phyloP scores from a whole-genome alignment of 2,329 filamentous ascomycete species.

The Alternaria atra region DNA sequence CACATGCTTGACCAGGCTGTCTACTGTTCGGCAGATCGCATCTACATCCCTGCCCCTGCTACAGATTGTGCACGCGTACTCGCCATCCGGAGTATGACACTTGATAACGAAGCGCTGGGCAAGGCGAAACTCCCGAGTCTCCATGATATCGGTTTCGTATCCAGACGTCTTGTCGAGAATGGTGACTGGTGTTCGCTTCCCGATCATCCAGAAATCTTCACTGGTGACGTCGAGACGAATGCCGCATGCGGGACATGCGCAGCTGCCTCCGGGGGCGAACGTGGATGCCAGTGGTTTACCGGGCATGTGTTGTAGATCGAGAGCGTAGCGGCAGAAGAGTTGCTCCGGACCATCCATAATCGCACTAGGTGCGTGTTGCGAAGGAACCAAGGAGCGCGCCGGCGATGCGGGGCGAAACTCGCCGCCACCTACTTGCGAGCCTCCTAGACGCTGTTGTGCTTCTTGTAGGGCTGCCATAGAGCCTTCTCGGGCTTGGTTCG shows the following conservation, averaged over 20 bases:
- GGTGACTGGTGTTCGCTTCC: constrained; percentile 43
- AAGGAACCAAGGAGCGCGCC: constrained; percentile 30
- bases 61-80: constrained; percentile 51
- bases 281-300: constrained; percentile 41
- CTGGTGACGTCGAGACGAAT: constrained; percentile 36
- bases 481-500: constrained; percentile 53
- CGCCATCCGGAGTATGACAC: constrained; percentile 48
- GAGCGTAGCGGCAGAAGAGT: constrained; percentile 49
- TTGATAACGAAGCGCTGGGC: constrained; percentile 51
- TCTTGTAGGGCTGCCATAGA: constrained; percentile 50
- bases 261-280: constrained; percentile 45
- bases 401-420: constrained; percentile 28
- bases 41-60: constrained; percentile 44
- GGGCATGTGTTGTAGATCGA: constrained; percentile 44
- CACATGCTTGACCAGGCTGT: constrained; percentile 49
- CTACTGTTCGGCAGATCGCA: constrained; percentile 47
- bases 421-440: constrained; percentile 7
- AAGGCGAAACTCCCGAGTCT: constrained; percentile 49
- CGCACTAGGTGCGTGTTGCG: constrained; percentile 37
- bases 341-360: constrained; percentile 28
- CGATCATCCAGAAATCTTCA: constrained; percentile 52
- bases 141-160: constrained; percentile 44
- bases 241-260: constrained; percentile 44
- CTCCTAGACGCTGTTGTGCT: constrained; percentile 46
- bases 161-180: constrained; percentile 30